phyloP scores from a whole-genome alignment of 305 asterid genomes.

The Solanum hybrid region DNA sequence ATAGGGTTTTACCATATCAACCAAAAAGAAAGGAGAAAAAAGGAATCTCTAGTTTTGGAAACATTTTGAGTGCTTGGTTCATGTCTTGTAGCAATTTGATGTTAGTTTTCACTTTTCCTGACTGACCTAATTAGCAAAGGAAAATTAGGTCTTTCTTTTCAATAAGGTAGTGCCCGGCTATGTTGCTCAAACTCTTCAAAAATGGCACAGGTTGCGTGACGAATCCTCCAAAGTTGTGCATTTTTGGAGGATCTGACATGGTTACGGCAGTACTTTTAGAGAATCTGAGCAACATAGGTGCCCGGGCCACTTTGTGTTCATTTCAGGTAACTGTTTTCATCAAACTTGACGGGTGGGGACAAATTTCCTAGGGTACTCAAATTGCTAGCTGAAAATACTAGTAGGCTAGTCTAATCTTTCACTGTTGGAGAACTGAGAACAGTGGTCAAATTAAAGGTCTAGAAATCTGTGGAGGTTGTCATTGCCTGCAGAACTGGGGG shows the following conservation, averaged over 20 bases:
- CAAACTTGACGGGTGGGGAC: neutral
- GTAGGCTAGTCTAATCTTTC: neutral
- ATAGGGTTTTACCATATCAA: neutral
- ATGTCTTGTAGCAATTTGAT: neutral
- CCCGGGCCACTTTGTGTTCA: neutral
- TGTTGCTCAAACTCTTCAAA: neutral
- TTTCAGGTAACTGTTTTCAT: neutral
- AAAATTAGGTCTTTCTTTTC: neutral
- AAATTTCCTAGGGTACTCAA: neutral
- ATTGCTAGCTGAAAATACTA: neutral
- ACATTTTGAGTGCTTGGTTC: neutral
- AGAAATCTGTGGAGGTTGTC: neutral
- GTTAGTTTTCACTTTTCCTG: slow-evolving; percentile 1
- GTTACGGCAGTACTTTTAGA: neutral
- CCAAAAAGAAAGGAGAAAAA: neutral
- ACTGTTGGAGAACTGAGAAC: neutral
- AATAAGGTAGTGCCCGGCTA: neutral
- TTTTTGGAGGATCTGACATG: neutral
- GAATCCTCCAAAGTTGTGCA: neutral
- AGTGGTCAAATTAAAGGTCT: neutral
- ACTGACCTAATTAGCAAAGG: neutral
- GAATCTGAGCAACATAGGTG: neutral
- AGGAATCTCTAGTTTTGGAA: neutral
- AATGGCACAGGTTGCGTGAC: neutral
- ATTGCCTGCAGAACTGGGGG: neutral